Conservation (phyloP, 2,329 filamentous ascomycete species). For the Sphaerulina musiva region DNA sequence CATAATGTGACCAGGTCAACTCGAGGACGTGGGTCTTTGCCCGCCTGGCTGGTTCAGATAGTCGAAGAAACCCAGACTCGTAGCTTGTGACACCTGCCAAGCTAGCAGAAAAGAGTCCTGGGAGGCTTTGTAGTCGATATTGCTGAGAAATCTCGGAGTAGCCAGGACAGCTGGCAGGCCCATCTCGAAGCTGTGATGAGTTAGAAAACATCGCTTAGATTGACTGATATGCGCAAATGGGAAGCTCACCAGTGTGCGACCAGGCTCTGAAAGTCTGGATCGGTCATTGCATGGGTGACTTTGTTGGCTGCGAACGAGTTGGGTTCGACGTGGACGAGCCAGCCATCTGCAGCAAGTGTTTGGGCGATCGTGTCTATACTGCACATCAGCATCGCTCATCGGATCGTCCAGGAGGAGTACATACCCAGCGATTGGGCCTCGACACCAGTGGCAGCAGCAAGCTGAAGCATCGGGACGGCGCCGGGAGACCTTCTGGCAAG, state of each 20-base stretch:
- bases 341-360: slow-evolving; percentile 2
- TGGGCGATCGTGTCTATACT: slow-evolving; percentile 2
- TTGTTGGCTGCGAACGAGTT: slow-evolving; percentile 1
- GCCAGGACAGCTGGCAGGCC: background rate
- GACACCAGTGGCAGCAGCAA: background rate
- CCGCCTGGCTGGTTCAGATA: background rate
- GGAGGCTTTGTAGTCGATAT: slow-evolving; percentile 1
- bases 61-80: background rate
- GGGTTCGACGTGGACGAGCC: background rate
- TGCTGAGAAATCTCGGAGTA: slow-evolving; percentile 4
- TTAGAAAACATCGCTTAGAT: too few relatives aligned
- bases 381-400: background rate
- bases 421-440: background rate
- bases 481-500: background rate
- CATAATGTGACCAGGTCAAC: too few relatives aligned
- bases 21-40: too few relatives aligned
- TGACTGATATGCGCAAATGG: background rate
- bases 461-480: background rate
- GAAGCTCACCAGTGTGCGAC: slow-evolving; percentile 2
- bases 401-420: background rate
- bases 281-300: slow-evolving; percentile 5
- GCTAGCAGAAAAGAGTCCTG: background rate
- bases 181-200: slow-evolving; percentile 8
- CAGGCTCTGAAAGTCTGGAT: slow-evolving; percentile 3
- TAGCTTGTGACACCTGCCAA: slow-evolving; percentile 1